phyloP scores from a whole-genome alignment of 257 asterid species.

The Solanum peruvianum region DNA sequence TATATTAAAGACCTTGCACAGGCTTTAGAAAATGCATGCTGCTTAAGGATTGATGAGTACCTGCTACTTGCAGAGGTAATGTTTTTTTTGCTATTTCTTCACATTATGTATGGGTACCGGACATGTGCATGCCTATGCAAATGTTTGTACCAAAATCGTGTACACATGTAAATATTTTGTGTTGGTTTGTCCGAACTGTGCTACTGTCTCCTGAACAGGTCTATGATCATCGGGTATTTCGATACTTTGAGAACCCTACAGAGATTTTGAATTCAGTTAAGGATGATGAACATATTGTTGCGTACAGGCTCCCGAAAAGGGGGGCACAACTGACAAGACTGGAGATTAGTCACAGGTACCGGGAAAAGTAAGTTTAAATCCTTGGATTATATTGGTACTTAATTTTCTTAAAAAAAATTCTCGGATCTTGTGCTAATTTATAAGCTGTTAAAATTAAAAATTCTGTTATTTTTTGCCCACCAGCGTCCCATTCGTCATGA shows the following conservation, averaged over 20 bases:
- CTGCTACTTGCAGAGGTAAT: conserved; percentile 89
- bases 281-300: conserved; percentile 90
- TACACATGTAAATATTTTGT: neutral
- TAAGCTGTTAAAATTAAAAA: neutral
- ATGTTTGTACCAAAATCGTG: neutral
- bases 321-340: conserved; percentile 47
- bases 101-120: neutral
- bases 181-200: conserved; percentile 5
- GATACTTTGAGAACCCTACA: conserved; percentile 70
- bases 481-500: neutral
- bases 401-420: neutral
- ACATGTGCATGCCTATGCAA: neutral
- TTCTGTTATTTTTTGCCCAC: neutral
- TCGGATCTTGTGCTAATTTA: neutral
- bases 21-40: conserved; percentile 56
- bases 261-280: conserved; percentile 56
- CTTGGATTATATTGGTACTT: neutral
- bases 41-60: conserved; percentile 63
- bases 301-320: conserved; percentile 67
- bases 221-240: conserved; percentile 66
- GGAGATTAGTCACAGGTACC: conserved; percentile 70
- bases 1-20: conserved; percentile 68
- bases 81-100: neutral
- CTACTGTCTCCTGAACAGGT: conserved; percentile 32
- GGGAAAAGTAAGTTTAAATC: conserved; percentile 47